A percentile compares a stretch with the other conserved stretches of the same genome.
These are phyloP conservation scores for Neurospora sp. DNA, from an alignment of 2,329 filamentous ascomycete species.

Conservation along the genomic window DNA sequence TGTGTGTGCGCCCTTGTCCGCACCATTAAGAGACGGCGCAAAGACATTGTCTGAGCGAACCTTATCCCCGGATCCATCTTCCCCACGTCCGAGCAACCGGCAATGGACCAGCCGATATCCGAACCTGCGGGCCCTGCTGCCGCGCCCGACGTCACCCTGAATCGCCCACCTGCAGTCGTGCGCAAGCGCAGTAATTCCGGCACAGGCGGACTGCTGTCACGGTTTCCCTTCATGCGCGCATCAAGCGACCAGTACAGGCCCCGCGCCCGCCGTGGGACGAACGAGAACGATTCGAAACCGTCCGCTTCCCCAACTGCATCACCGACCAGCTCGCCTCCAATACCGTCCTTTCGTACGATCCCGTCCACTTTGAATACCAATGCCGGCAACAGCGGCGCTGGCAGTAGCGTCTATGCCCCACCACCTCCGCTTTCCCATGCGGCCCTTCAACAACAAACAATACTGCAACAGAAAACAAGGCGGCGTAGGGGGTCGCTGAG, in stretches of 20 bases:
- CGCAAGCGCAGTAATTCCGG: slow-evolving; percentile 36
- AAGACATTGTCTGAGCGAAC: not conserved
- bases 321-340: slow-evolving; percentile 10
- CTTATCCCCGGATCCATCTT: not conserved
- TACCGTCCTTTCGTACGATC: slow-evolving; percentile 21
- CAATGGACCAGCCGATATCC: slow-evolving; percentile 11
- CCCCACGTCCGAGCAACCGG: not conserved
- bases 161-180: slow-evolving; percentile 9
- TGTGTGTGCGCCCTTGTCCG: not conserved
- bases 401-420: slow-evolving; percentile 9
- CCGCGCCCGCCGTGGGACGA: slow-evolving; percentile 21
- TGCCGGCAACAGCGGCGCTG: slow-evolving; percentile 13
- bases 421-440: slow-evolving; percentile 23
- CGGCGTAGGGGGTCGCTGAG: slow-evolving; percentile 75
- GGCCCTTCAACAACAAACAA: slow-evolving; percentile 25
- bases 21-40: not conserved
- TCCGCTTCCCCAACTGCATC: slow-evolving; percentile 7
- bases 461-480: slow-evolving; percentile 46
- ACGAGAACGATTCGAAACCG: slow-evolving; percentile 21
- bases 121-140: not conserved
- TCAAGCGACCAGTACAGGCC: slow-evolving; percentile 22
- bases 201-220: slow-evolving; percentile 54
- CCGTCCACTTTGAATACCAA: slow-evolving; percentile 4
- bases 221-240: slow-evolving; percentile 56
- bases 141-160: slow-evolving; percentile 6